phyloP scores from a whole-genome alignment of 257 asterid genomes.

The Voacanga thouarsii region DNA sequence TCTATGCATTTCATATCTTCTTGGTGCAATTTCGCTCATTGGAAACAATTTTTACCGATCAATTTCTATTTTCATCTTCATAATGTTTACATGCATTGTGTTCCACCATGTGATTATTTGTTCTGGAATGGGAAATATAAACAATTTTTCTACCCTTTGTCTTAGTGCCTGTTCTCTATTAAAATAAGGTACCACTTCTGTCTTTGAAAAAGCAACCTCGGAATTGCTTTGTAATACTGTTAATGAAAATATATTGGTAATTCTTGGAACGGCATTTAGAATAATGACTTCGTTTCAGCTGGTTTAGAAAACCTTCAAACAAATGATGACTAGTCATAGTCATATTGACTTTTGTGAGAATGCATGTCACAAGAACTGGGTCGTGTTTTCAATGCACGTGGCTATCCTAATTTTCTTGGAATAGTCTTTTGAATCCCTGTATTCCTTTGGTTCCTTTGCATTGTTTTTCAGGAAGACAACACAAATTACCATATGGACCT shows the following conservation, averaged over 20 bases:
- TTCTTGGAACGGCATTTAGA: not conserved
- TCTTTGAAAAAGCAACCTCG: not conserved
- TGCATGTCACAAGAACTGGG: not conserved
- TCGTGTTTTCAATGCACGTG: not conserved
- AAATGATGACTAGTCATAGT: not conserved
- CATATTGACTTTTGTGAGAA: not conserved
- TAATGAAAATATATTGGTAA: not conserved
- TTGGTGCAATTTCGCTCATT: not conserved
- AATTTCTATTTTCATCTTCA: not conserved
- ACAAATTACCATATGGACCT: constrained; percentile 89
- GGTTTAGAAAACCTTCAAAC: not conserved
- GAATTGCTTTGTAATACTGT: not conserved
- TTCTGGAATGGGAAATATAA: not conserved
- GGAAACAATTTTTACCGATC: not conserved
- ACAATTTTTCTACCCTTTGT: not conserved
- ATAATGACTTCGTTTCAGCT: no score
- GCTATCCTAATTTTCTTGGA: not conserved
- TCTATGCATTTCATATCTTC: not conserved
- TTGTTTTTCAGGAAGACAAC: constrained; percentile 67
- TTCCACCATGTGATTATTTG: not conserved
- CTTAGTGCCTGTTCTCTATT: not conserved
- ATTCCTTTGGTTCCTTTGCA: not conserved
- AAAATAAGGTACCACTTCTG: not conserved
- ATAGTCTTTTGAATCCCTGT: not conserved
- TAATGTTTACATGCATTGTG: not conserved